These are phyloP conservation scores for Pachysolen tannophilus DNA, from an alignment of 805 yeast species.

Conservation along the genomic window DNA sequence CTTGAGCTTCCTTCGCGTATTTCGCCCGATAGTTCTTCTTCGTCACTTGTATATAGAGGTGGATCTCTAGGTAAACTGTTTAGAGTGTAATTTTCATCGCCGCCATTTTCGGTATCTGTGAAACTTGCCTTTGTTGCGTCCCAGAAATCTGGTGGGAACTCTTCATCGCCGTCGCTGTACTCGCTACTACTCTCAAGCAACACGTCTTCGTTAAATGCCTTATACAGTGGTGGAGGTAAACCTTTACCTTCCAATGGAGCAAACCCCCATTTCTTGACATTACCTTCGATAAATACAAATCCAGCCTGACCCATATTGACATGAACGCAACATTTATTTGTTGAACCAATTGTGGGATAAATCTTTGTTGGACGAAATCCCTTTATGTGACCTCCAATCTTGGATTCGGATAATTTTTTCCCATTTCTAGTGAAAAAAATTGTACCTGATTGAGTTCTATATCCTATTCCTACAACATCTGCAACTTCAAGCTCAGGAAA, in stretches of 20 bases:
- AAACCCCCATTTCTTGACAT: constrained; percentile 92
- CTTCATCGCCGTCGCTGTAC: constrained; percentile 48
- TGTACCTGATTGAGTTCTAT: constrained; percentile 73
- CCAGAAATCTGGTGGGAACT: constrained; percentile 54
- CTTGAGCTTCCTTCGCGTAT: neutral
- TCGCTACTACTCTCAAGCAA: constrained; percentile 53
- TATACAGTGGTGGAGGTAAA: constrained; percentile 92
- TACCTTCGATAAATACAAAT: constrained; percentile 84
- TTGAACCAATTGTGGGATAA: constrained; percentile 88
- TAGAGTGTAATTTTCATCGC: constrained; percentile 34
- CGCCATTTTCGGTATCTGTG: constrained; percentile 28
- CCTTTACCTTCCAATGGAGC: constrained; percentile 86
- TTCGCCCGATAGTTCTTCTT: constrained; percentile 2
- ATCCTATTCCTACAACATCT: constrained; percentile 91
- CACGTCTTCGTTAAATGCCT: constrained; percentile 69
- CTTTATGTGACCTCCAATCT: constrained; percentile 70
- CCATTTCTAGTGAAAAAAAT: constrained; percentile 94
- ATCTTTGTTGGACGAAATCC: constrained; percentile 64
- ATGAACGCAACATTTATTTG: constrained; percentile 72
- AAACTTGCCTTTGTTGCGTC: constrained; percentile 22
- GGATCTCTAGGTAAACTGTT: constrained; percentile 30
- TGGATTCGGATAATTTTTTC: constrained; percentile 74
- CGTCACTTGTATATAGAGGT: constrained; percentile 25
- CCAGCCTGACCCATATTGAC: constrained; percentile 88
- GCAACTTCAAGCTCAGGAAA: constrained; percentile 66